A percentile compares a stretch with the other conserved stretches of the same genome.
These are phyloP conservation scores for Rubroshorea leprosula DNA, from an alignment of 345 rosid genomes.

Conservation along the genomic window DNA sequence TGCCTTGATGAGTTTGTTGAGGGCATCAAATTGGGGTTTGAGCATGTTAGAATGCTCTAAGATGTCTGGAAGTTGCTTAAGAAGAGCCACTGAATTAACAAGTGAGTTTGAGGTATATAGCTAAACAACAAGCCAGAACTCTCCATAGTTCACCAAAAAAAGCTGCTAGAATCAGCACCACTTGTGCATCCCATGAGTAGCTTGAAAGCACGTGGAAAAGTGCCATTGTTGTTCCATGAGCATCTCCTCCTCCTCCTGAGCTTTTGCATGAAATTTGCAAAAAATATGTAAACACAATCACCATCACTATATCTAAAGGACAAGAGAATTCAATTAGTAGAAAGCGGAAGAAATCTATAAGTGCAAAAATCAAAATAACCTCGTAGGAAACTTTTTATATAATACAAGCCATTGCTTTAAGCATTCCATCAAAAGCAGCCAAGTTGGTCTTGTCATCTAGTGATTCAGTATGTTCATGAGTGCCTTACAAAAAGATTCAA, in stretches of 20 bases:
- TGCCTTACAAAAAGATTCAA: conserved; percentile 18
- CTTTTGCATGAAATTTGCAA: conserved; percentile 47
- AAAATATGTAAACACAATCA: not conserved
- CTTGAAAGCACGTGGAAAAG: conserved; percentile 31
- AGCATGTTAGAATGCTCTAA: conserved; percentile 21
- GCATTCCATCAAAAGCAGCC: conserved; percentile 23
- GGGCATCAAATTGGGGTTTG: conserved; percentile 38
- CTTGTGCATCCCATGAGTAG: conserved; percentile 48
- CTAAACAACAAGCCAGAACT: conserved; percentile 34
- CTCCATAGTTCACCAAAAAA: conserved; percentile 40
- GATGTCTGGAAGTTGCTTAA: conserved; percentile 40
- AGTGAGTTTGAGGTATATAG: conserved; percentile 26
- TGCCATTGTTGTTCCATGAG: conserved; percentile 33
- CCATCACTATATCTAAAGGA: not conserved
- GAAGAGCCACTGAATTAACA: conserved; percentile 36
- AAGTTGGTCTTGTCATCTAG: conserved; percentile 19
- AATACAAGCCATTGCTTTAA: conserved; percentile 27
- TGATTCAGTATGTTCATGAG: conserved; percentile 4
- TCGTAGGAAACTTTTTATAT: conserved; percentile 41
- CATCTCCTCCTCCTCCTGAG: conserved; percentile 40
- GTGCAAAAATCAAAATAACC: conserved; percentile 21
- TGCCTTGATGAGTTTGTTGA: conserved; percentile 35
- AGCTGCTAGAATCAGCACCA: conserved; percentile 43
- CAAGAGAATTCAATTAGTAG: not conserved
- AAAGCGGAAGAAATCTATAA: too few species aligned